Evolutionary conservation across 78 protist species (phyloP), one percentile per base, ranked within the genome.

Genomic region (Neovahlkampfia damariscottae): DNA sequence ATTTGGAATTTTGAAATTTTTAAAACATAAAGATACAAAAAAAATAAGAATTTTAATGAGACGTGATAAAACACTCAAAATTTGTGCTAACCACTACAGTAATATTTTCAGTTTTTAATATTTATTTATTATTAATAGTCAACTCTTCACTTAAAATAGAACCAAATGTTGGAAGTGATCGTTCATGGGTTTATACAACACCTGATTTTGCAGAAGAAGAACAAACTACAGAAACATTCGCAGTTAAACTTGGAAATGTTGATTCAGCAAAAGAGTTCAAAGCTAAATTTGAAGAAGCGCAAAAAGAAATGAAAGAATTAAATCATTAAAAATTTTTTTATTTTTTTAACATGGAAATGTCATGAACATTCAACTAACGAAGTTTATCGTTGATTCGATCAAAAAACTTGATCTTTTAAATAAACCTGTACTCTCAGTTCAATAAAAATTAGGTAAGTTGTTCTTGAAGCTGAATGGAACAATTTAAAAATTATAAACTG

Each of bases 11-110:
- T 75, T 89, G 66, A 90, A 87, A 74, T 41, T 94, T 67, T 74
- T 93, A 29, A n/a, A 92, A 76, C 80, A 93, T 81, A 81, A 83
- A 76, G 79, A 50, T 28, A 75, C 83, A 5, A 29, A 31, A 5
- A 89, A 62, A 68, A 59, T 93, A 40, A 82, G 98, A 29, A 36
- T 94, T n/a, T 84, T 90, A 28, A 93, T 94, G 96, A 81, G 98
- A 28, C 82, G 96, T 10, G 96, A 94, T 37, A 76, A 91, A 79
- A 91, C 92, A 9, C 74, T 91, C 50, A 94, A 94, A 85, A 81
- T 94, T 70, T 93, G 96, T 85, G 82, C 82, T 38, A 92, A 93
- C 84, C 95, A 89, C 66, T 41, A 27, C 76, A 19, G 82, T 78
- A 9, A 40, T 77, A 76, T 74, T 67, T 74, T 39, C 19, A 19